Base-by-base conservation (phyloP, 2,329 filamentous ascomycete species). In the Eutypa lata region DNA sequence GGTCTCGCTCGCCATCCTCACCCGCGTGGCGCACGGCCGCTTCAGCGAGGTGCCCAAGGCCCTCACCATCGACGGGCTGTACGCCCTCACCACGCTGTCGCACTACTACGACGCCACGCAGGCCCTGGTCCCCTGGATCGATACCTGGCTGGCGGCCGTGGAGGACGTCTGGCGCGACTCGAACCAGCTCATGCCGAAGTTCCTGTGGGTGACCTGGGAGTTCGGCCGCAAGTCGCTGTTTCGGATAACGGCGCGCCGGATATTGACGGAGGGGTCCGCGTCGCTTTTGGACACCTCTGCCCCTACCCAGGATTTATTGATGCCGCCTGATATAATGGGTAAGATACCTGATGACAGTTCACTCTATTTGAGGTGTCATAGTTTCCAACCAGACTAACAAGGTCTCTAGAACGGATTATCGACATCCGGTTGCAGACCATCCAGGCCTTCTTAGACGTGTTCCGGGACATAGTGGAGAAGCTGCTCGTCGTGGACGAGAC, bases 121-220 rank as follows among this genome's bases (percentile, higher is more conserved):
- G 11, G 21, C 48, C 10, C 37, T 53, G 14, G 26, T 24, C 4
- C 51, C 51, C n/a, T 53, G 47, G 51, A 33, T 35, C 22, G 47
- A 38, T 7, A 44, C 19, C 21, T 53, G 51, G 51, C 28, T 53
- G 21, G 33, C 19, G n/a, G 11, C 40, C 19, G 28, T 53, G 21
- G 38, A 44, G 7, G 48, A 40, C 8, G 8, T 46, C 11, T 38
- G 26, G 37, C 37, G 48, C 16, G 47, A 53, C 21, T 35, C 43
- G n/a, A 21, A 24, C 26, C 31, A 35, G 16, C 24, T 45, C 8
- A 49, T 63, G 48, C 54, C 62, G 10, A 64, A 65, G 47, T 38
- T 66, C 3, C 48, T 70, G 3, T 69, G 65, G 59, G 61, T 70
- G 2, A 56, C 64, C 1, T 71, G 68, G 62, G 66, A 69, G 54